Evolutionary conservation across 495 filamentous ascomycete species (phyloP).

Genomic region (Talaromyces ruber): DNA sequence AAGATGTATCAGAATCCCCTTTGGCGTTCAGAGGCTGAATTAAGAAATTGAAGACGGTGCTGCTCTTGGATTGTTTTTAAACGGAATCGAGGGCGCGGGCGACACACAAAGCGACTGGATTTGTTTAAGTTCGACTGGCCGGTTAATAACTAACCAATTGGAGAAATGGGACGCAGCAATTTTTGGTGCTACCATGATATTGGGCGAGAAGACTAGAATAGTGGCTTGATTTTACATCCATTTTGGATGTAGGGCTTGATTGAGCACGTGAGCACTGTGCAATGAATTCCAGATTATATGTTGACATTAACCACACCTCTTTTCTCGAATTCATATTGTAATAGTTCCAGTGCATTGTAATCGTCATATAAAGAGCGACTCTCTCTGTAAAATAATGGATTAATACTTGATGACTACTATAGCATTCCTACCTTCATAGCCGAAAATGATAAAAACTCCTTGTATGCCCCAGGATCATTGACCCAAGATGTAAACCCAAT

Average conservation of each 20-base stretch:
- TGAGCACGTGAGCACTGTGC: not conserved
- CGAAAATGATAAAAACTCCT: constrained; percentile 1
- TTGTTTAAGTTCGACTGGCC: no score
- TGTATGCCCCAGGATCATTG: not conserved
- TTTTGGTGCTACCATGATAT: not conserved
- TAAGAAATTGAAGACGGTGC: no score
- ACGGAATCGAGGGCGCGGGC: no score
- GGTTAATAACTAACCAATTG: no score
- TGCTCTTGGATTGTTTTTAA: no score
- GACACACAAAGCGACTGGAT: no score
- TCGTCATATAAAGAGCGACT: not conserved
- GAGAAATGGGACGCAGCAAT: no score
- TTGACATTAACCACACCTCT: not conserved
- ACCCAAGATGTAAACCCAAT: not conserved
- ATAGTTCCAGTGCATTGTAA: not conserved
- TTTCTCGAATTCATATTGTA: not conserved
- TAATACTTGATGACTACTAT: not conserved
- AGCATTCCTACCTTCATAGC: not conserved
- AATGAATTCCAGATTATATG: not conserved
- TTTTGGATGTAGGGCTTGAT: not conserved
- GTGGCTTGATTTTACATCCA: not conserved
- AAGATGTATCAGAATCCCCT: no score
- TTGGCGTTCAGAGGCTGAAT: no score
- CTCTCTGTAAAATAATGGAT: not conserved
- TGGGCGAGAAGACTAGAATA: not conserved